phyloP scores from a whole-genome alignment of 1,284 basidiomycete species.

The Calocybe gambosa region DNA sequence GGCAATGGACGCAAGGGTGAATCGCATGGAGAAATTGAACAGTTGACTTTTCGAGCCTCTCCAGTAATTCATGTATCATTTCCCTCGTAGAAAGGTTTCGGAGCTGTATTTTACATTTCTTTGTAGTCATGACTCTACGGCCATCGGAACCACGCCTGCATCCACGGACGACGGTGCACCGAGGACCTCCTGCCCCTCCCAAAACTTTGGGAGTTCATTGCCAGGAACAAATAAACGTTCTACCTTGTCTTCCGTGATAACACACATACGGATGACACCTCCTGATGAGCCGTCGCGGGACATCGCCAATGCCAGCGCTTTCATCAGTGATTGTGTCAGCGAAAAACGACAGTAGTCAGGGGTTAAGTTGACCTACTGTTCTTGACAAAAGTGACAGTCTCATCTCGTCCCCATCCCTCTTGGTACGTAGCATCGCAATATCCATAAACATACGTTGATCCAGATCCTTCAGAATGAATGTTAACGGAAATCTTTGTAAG shows the following conservation, averaged over 20 bases:
- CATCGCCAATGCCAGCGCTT: slow-evolving; percentile 95
- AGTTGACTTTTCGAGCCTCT: too few species aligned
- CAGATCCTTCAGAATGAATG: slow-evolving; percentile 59
- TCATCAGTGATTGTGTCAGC: slow-evolving; percentile 6
- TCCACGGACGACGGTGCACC: slow-evolving; percentile 27
- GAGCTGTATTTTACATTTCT: neutral
- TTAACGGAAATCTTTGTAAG: neutral
- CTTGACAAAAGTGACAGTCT: slow-evolving; percentile 93
- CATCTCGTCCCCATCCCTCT: slow-evolving; percentile 87
- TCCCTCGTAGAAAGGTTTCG: neutral
- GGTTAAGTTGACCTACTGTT: slow-evolving; percentile 66
- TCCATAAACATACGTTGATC: slow-evolving; percentile 97
- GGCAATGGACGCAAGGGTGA: slow-evolving; percentile 9
- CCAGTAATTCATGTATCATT: neutral
- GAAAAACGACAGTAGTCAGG: neutral
- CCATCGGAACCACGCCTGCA: slow-evolving; percentile 52
- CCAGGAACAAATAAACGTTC: slow-evolving; percentile 96
- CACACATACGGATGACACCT: slow-evolving; percentile 95
- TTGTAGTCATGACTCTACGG: slow-evolving; percentile 48
- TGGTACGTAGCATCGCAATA: slow-evolving; percentile 98
- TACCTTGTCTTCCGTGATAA: slow-evolving; percentile 89
- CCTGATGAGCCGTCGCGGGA: slow-evolving; percentile 96
- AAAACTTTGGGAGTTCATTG: slow-evolving; percentile 81
- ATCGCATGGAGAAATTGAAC: neutral
- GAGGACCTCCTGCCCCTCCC: slow-evolving; percentile 75